Evolutionary conservation across 225 moss, liverwort and hornwort genomes (phyloP).

Genomic region (Straminergon stramineum): DNA sequence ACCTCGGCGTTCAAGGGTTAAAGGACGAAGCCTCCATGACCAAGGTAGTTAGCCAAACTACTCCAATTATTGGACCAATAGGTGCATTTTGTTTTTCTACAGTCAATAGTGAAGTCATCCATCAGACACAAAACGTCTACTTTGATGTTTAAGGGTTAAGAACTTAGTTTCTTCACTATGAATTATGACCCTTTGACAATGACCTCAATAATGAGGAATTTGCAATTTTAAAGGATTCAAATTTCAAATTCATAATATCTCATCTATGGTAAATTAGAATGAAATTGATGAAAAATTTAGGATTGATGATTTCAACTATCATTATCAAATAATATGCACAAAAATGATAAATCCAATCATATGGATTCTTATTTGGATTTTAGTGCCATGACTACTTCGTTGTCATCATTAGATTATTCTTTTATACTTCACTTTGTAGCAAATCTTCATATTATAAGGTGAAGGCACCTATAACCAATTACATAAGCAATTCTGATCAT

Average conservation of each 20-base stretch:
- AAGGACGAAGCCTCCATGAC: too few species aligned
- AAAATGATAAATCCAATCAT: neutral
- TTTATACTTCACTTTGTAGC: rapidly evolving
- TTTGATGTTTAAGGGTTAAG: too few species aligned
- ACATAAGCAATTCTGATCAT: too few species aligned
- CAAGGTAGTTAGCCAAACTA: too few species aligned
- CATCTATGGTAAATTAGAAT: neutral
- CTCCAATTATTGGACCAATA: too few species aligned
- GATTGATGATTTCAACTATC: neutral
- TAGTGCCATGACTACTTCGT: rapidly evolving
- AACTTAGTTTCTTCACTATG: neutral
- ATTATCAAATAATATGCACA: neutral
- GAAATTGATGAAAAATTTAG: neutral
- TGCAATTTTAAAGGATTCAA: neutral
- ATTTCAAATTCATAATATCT: neutral
- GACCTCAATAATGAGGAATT: neutral
- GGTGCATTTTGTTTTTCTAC: too few species aligned
- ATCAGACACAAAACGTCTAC: too few species aligned
- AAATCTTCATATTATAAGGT: neutral
- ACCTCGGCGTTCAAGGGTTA: too few species aligned
- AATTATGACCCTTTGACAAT: neutral
- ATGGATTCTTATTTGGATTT: neutral
- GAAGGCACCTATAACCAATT: too few species aligned
- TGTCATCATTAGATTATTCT: neutral
- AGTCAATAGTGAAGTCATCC: too few species aligned